phyloP scores from a whole-genome alignment of 768 basidiomycete species.

The Phylloporus sp. region DNA sequence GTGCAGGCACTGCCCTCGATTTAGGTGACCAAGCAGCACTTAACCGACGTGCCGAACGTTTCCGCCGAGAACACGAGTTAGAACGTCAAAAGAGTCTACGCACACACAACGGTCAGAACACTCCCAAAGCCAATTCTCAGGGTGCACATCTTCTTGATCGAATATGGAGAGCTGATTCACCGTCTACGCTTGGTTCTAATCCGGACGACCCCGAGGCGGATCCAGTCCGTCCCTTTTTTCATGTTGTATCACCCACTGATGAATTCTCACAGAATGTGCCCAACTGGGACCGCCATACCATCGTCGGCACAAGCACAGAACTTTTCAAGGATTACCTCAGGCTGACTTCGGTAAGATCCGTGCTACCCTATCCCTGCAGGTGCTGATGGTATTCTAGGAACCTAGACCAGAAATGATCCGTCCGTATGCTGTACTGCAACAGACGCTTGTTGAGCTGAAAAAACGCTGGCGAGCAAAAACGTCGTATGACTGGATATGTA shows the following conservation, averaged over 20 bases:
- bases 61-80: slow-evolving; percentile 85
- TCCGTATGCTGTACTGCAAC: slow-evolving; percentile 77
- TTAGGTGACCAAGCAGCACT: slow-evolving; percentile 66
- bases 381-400: slow-evolving; percentile 52
- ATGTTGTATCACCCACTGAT: slow-evolving; percentile 5
- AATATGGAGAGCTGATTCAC: slow-evolving; percentile 41
- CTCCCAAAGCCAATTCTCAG: slow-evolving; percentile 45
- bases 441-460: slow-evolving; percentile 85
- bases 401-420: slow-evolving; percentile 93
- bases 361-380: neutral
- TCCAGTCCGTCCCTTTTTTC: slow-evolving; percentile 45
- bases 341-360: slow-evolving; percentile 71
- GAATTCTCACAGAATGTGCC: slow-evolving; percentile 73
- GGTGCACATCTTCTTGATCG: slow-evolving; percentile 53
- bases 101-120: slow-evolving; percentile 26
- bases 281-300: slow-evolving; percentile 94
- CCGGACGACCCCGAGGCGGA: slow-evolving; percentile 70
- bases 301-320: slow-evolving; percentile 85
- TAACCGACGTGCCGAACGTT: slow-evolving; percentile 79
- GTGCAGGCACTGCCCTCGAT: slow-evolving; percentile 41
- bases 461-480: slow-evolving; percentile 77
- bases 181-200: slow-evolving; percentile 44
- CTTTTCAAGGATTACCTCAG: slow-evolving; percentile 96
- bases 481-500: slow-evolving; percentile 88
- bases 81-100: slow-evolving; percentile 61